Evolutionary conservation across 2,329 filamentous ascomycete species (phyloP), one percentile per base, ranked within the genome.

Genomic region (Monilinia polystroma): DNA sequence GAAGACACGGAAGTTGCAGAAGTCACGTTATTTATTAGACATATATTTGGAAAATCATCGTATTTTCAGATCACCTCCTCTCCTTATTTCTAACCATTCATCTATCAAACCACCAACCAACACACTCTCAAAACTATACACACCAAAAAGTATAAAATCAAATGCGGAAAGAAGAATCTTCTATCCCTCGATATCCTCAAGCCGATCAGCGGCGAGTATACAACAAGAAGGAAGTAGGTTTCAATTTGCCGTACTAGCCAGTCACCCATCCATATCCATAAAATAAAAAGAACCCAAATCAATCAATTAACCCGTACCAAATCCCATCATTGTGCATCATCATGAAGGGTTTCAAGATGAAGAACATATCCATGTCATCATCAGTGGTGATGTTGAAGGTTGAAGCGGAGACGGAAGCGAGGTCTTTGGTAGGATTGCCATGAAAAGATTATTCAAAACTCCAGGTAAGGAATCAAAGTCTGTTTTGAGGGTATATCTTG

Each of bases 141-240:
- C 57, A 60, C 26, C 20, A 49, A 59, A 59, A 32, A 23, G 20
- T 51, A 14, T 35, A 60, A 49, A 57, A 57, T 38, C 11, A 32
- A 35, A 12, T 51, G 10, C 32, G 38, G 3, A 47, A 26, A 64
- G 47, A 47, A 47, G 20, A 49, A 56, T 8, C 16, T 23, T 49
- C 62, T 10, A 56, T 35, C 52, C 63, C 14, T 64, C 45, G 26
- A 60, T 53, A 60, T 32, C 11, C 63, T 66, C 63, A 66, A 60
- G 55, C 63, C 63, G 55, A 60, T 66, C 63, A 20, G 63, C 63
- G 63, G 63, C 63, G 63, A 66, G 55, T 60, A 66, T 53, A 63
- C 12, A 53, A 18, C 47, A 66, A 38, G 38, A 45, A 51, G 47
- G 45, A 45, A 16, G 35, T 20, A 43, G 16, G 45, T 16, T 4